These are phyloP conservation scores for Solanum chiquidenum DNA, from an alignment of 257 asterid species.

Conservation along the genomic window DNA sequence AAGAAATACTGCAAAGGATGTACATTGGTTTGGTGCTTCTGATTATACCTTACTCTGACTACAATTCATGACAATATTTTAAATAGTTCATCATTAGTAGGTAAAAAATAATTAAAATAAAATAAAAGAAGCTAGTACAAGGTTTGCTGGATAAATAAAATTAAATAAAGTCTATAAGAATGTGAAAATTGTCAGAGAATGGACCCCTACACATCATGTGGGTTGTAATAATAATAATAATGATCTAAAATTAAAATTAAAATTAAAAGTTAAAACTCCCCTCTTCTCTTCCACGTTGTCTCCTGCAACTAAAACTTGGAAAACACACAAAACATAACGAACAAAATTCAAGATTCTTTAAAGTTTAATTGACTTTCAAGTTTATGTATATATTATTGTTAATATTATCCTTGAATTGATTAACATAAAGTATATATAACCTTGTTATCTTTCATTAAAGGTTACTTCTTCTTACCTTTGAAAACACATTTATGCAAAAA, in stretches of 20 bases:
- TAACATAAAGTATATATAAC: background rate
- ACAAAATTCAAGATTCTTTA: constrained; percentile 7
- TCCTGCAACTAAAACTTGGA: constrained; percentile 24
- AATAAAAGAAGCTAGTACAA: background rate
- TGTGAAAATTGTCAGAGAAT: constrained; percentile 8
- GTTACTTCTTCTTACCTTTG: background rate
- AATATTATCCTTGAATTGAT: background rate
- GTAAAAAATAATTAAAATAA: background rate
- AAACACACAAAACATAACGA: constrained; percentile 19
- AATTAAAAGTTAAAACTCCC: background rate
- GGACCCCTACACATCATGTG: constrained; percentile 33
- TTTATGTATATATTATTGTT: background rate
- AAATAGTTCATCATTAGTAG: background rate
- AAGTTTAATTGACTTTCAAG: background rate
- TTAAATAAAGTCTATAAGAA: background rate
- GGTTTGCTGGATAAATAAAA: background rate
- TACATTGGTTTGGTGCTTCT: background rate
- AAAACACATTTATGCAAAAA: background rate
- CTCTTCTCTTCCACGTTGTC: constrained; percentile 6
- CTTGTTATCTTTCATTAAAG: background rate
- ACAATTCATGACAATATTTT: background rate
- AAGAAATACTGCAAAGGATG: background rate
- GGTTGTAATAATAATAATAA: constrained; percentile 1
- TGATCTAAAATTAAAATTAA: background rate
- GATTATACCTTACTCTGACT: background rate